Evolutionary conservation across 257 asterid genomes (phyloP), one percentile per base, ranked within the genome.

Genomic region (Jacaranda copaia): DNA sequence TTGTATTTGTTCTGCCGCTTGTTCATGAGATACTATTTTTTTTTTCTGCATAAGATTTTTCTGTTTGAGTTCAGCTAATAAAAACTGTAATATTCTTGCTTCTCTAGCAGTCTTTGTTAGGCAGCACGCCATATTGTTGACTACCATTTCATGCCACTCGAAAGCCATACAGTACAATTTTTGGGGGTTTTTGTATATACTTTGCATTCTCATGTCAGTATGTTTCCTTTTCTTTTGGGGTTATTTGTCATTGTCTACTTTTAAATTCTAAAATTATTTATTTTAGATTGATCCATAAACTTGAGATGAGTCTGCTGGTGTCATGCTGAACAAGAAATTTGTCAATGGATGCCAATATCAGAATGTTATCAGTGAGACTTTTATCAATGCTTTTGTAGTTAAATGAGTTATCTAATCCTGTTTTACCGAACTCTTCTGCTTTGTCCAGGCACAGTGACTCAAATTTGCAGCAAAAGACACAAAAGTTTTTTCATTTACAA

Each of bases 351-450:
- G 48, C 67, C 43, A 63, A 15, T 63, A 20, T 35, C 55, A 60
- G 8, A 43, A 64, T 13, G 35, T 15, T 58, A 16, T 70, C 51
- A 8, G 51, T 69, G 8, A 52, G 14, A 11, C 52, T n/a, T 5
- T 71, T 3, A 1, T 73, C 35, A 51, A 48, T 60, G 55, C 40
- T 55, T 45, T 43, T 56, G 77, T 58, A 58, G 68, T 64, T 59
- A 40, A 56, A 57, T 60, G 38, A 52, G 52, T 61, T 20, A 56
- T 39, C 49, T 45, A 3, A 39, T 18, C 67, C 15, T 8, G 32
- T 65, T 56, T 38, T 81, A 77, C 87, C 86, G 58, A 83, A 89
- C n/a, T 86, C 86, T 75, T 85, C 85, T 72, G 81, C 84, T 81
- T 61, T 75, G 70, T 49, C n/a, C 78, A 78, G 80, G 92, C 86